A percentile compares a stretch with the other conserved stretches of the same genome.
phyloP scores from a whole-genome alignment of 768 basidiomycete genomes.

The Hericium rajendrae region DNA sequence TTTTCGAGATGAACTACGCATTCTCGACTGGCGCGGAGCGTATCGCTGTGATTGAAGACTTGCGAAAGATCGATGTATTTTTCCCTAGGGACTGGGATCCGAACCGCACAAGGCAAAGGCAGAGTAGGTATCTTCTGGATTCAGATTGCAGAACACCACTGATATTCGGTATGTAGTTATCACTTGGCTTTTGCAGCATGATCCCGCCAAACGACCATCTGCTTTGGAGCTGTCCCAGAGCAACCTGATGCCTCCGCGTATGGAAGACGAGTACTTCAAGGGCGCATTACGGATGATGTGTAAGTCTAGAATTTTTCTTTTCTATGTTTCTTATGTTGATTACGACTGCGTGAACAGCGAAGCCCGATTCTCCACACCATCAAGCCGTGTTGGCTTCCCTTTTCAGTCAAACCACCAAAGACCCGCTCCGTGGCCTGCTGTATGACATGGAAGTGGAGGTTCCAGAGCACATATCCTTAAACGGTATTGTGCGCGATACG shows the following conservation, averaged over 20 bases:
- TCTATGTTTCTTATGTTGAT: not conserved
- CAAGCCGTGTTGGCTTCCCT: conserved; percentile 69
- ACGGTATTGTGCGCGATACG: conserved; percentile 68
- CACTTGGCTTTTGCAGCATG: conserved; percentile 70
- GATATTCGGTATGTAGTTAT: conserved; percentile 44
- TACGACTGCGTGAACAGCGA: conserved; percentile 33
- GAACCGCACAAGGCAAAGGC: conserved; percentile 48
- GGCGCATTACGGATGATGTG: conserved; percentile 70
- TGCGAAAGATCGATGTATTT: conserved; percentile 61
- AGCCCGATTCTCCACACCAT: conserved; percentile 74
- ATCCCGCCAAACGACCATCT: conserved; percentile 66
- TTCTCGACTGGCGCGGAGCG: conserved; percentile 81
- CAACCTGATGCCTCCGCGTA: conserved; percentile 57
- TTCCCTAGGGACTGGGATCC: conserved; percentile 74
- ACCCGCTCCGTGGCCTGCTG: conserved; percentile 48
- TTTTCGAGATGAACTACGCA: conserved; percentile 92
- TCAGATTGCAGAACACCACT: not conserved
- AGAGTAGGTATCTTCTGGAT: conserved; percentile 41
- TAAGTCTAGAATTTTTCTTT: conserved; percentile 22
- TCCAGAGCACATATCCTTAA: conserved; percentile 62
- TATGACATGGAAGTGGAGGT: conserved; percentile 66
- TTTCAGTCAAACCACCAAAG: conserved; percentile 63
- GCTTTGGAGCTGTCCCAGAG: conserved; percentile 81
- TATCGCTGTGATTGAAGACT: conserved; percentile 69
- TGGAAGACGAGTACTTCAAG: conserved; percentile 85